phyloP scores from a whole-genome alignment of 2,329 filamentous ascomycete species.

The Sporothrix schenckii region DNA sequence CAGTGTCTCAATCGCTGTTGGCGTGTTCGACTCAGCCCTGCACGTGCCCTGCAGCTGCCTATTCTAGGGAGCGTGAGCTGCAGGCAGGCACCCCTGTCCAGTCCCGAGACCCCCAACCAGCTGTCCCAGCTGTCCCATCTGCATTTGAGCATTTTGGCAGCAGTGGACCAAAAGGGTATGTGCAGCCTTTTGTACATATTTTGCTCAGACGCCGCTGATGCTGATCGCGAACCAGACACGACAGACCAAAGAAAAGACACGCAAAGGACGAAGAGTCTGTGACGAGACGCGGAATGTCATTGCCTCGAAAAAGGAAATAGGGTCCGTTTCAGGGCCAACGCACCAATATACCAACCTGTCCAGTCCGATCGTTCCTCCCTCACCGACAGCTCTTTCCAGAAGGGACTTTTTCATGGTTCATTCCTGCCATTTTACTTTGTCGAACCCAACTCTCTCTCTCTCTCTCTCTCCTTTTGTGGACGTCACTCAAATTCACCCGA shows the following conservation, averaged over 20 bases:
- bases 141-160: not conserved
- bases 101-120: not conserved
- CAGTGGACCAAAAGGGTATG: not conserved
- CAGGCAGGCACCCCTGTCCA: not conserved
- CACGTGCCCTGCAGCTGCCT: slow-evolving; percentile 16
- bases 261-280: not conserved
- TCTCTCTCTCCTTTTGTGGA: not conserved
- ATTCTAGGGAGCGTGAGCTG: slow-evolving; percentile 2
- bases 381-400: not conserved
- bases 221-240: not conserved
- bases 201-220: slow-evolving; percentile 1
- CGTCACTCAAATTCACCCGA: not conserved
- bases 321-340: not conserved
- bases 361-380: slow-evolving; percentile 6
- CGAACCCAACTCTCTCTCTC: not conserved
- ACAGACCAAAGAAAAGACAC: not conserved
- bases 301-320: not conserved
- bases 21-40: not conserved
- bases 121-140: slow-evolving; percentile 6
- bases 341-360: not conserved
- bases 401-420: slow-evolving; percentile 15
- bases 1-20: not conserved
- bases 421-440: not conserved
- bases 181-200: slow-evolving; percentile 17
- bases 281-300: not conserved